Evolutionary conservation across 805 yeast genomes (phyloP).

Genomic region (Ogataea glucozyma): DNA sequence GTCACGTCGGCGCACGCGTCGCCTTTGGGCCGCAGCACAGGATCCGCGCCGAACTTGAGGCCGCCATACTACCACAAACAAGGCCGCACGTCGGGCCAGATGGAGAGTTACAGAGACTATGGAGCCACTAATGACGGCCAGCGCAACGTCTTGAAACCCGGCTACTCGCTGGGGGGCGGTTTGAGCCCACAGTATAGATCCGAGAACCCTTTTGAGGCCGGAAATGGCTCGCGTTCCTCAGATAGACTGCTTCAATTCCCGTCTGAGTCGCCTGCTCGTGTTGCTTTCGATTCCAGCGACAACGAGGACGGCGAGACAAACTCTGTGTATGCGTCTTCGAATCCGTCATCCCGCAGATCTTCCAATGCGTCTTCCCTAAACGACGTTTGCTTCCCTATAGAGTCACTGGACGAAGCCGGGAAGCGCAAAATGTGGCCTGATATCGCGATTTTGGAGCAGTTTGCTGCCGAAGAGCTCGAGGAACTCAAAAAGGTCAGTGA

Average conservation of each 20-base stretch:
- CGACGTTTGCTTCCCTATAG: slow-evolving; percentile 91
- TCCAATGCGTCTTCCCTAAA: slow-evolving; percentile 74
- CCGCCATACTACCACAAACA: neutral
- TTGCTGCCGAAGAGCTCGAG: slow-evolving; percentile 65
- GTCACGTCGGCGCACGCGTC: slow-evolving; percentile 3
- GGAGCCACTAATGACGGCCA: neutral
- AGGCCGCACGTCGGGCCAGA: neutral
- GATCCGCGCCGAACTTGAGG: slow-evolving; percentile 4
- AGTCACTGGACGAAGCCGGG: slow-evolving; percentile 42
- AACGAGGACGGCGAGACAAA: slow-evolving; percentile 21
- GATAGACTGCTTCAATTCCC: slow-evolving; percentile 4
- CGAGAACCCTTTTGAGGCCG: slow-evolving; percentile 21
- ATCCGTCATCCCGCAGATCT: slow-evolving; percentile 62
- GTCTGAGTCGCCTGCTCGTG: slow-evolving; percentile 5
- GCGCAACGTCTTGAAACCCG: slow-evolving; percentile 11
- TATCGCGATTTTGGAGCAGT: slow-evolving; percentile 69
- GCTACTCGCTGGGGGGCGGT: neutral
- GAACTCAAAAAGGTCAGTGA: slow-evolving; percentile 28
- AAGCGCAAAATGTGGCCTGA: slow-evolving; percentile 76
- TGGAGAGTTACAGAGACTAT: neutral
- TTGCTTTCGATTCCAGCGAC: slow-evolving; percentile 9
- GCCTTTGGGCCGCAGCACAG: neutral
- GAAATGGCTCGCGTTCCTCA: neutral
- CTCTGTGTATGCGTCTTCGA: slow-evolving; percentile 44
- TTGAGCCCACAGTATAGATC: slow-evolving; percentile 13